Base-by-base conservation (phyloP, 2,329 filamentous ascomycete genomes). In the Teratosphaeria destructans region DNA sequence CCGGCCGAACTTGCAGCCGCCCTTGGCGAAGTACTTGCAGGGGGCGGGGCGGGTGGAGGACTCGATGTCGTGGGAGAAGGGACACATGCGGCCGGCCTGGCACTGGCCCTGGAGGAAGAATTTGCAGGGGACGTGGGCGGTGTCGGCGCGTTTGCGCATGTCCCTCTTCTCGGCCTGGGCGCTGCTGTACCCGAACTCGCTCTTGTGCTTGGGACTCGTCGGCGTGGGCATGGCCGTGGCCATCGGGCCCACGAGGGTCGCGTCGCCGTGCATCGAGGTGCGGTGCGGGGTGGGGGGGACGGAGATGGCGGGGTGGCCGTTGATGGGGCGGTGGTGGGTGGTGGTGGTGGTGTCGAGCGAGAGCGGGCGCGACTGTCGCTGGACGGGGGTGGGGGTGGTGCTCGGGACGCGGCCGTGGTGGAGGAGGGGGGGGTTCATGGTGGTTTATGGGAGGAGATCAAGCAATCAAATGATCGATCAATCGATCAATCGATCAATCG, bases 11-110 rank as follows among this genome's bases (percentile, higher is more conserved):
- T 97, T 97, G 85, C 94, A 99, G 76, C 96, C 96, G 66, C 94
- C 94, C 90, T 97, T 99, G 71, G 92, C 89, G 74, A 97, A 99
- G 78, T 97, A 99, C 77, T 97, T 99, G 86, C 94, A 99, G 12
- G 85, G 84, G 65, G 95, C 85, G 63, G 89, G 92, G 73, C 96
- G 90, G 57, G 88, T 84, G 49, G 91, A 85, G 34, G 86, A 83
- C 72, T 94, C 89, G 64, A 94, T 85, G 64, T 95, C 93, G 77
- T 99, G 94, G 69, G 91, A 90, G 77, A 97, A 99, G 49, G 94
- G 94, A 78, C 94, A 99, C 65, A 92, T 90, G 73, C 89, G 89
- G 68, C 94, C 94, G 60, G 94, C 94, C 81, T 97, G 93, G 75
- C 94, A 99, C 70, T 90, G 86, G 73, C 93, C 92, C 78, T 96